These are phyloP conservation scores for Xylaria sp. DNA, from an alignment of 2,329 filamentous ascomycete genomes.

Conservation along the genomic window DNA sequence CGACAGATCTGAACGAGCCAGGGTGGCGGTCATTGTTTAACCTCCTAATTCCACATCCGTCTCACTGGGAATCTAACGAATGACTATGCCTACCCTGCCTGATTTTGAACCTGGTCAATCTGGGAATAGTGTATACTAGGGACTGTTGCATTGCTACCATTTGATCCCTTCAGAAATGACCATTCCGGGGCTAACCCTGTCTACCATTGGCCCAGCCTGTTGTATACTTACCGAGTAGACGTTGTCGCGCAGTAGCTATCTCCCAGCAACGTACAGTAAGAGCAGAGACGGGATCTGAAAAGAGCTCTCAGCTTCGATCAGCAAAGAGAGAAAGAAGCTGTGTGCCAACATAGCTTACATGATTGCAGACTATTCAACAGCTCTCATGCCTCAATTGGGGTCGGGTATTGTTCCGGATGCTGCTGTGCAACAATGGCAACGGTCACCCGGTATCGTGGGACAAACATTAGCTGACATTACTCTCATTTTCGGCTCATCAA, in stretches of 20 bases:
- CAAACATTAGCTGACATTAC: not conserved
- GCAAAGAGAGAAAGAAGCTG: not conserved
- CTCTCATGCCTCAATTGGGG: not conserved
- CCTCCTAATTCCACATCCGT: slow-evolving; percentile 11
- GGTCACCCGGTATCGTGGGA: not conserved
- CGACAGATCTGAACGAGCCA: slow-evolving; percentile 9
- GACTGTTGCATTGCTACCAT: not conserved
- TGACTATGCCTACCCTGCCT: not conserved
- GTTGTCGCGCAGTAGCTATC: slow-evolving; percentile 5
- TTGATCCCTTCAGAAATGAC: slow-evolving; percentile 1
- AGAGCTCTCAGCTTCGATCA: not conserved
- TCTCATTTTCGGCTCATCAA: not conserved
- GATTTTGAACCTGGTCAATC: not conserved
- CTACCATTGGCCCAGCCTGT: not conserved
- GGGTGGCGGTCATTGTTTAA: slow-evolving; percentile 1
- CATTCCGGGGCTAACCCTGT: not conserved
- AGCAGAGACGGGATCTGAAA: not conserved
- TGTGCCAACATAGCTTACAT: slow-evolving; percentile 1
- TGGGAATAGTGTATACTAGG: not conserved
- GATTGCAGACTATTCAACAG: too few relatives aligned
- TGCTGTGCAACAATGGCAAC: slow-evolving; percentile 5
- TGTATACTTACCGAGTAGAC: too few relatives aligned
- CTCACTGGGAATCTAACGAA: slow-evolving; percentile 6
- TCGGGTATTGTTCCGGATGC: slow-evolving; percentile 1
- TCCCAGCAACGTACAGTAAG: too few relatives aligned